phyloP scores from a whole-genome alignment of 225 moss, liverwort and hornwort genomes.

The Rhytidiadelphus loreus region DNA sequence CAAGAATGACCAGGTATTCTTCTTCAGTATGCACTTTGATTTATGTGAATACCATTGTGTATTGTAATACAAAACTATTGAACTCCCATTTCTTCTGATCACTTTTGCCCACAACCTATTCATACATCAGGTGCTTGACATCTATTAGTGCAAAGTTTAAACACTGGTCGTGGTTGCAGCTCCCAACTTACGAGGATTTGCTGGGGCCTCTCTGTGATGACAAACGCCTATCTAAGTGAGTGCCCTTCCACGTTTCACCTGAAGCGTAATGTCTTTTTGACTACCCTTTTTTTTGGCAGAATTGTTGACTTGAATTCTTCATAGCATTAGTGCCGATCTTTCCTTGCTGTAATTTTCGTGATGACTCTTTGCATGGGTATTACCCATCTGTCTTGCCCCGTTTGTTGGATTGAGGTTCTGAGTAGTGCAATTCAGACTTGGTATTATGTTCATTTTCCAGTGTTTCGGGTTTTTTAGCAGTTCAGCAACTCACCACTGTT shows the following conservation, averaged over 20 bases:
- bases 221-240: conserved; percentile 29
- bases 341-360: not conserved
- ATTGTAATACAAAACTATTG: not conserved
- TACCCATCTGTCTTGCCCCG: not conserved
- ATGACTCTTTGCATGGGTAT: not conserved
- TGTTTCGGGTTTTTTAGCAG: not conserved
- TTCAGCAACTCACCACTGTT: not conserved
- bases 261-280: not conserved
- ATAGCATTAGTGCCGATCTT: not conserved
- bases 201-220: conserved; percentile 35
- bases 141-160: not conserved
- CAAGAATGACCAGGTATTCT: not conserved
- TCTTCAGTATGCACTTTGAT: not conserved
- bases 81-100: not conserved
- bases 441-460: not conserved
- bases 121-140: not conserved
- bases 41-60: not conserved
- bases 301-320: not conserved
- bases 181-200: conserved; percentile 43
- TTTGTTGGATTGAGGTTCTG: not conserved
- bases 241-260: not conserved
- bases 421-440: not conserved
- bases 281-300: not conserved
- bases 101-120: not conserved
- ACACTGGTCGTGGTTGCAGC: conserved; percentile 17